Evolutionary conservation across 2,329 filamentous ascomycete genomes (phyloP).

Genomic region (Dothistroma septosporum): DNA sequence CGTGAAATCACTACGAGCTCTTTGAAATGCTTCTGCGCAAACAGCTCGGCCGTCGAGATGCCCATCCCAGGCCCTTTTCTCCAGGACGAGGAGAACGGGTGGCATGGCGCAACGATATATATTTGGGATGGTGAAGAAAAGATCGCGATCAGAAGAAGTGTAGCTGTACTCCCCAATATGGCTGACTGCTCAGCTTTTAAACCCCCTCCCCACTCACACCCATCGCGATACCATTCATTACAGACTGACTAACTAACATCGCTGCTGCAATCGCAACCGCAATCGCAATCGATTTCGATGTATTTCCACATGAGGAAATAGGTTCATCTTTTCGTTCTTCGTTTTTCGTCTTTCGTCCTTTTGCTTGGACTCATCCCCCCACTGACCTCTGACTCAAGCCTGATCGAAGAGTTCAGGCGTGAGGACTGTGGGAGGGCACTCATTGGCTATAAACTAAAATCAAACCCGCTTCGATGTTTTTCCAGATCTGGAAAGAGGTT

Average conservation of each 20-base stretch:
- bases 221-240: too few relatives aligned
- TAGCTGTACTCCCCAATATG: too few relatives aligned
- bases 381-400: too few relatives aligned
- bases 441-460: neutral
- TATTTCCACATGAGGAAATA: neutral
- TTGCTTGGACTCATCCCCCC: too few relatives aligned
- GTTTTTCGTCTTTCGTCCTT: neutral
- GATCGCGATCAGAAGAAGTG: too few relatives aligned
- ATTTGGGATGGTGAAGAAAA: too few relatives aligned
- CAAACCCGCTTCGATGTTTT: neutral
- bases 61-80: constrained; percentile 17
- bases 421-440: too few relatives aligned
- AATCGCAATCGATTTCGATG: neutral
- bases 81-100: constrained; percentile 11
- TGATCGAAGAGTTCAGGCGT: too few relatives aligned
- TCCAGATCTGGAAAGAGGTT: neutral
- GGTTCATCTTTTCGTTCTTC: neutral
- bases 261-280: neutral
- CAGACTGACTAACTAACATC: too few relatives aligned
- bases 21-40: constrained; percentile 10
- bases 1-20: constrained; percentile 16
- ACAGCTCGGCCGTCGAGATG: constrained; percentile 13
- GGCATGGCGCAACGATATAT: too few relatives aligned
- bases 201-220: neutral
- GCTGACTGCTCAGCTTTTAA: neutral